A percentile compares a stretch with the other conserved stretches of the same genome.
These are phyloP conservation scores for Zopfia rhizophila DNA, from an alignment of 2,329 filamentous ascomycete genomes.

Conservation along the genomic window DNA sequence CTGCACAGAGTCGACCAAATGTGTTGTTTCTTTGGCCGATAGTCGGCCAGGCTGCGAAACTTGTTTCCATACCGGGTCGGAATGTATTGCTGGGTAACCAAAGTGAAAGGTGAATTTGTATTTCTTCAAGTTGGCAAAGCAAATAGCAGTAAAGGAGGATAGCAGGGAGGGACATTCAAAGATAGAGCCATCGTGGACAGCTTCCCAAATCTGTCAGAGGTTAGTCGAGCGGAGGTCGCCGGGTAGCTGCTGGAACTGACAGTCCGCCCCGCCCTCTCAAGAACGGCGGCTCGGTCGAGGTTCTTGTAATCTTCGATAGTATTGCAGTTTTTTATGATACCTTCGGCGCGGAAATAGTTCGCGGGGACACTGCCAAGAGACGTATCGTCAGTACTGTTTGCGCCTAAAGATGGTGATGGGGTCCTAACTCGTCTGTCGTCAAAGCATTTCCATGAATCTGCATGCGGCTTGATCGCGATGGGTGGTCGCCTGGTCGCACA, in stretches of 20 bases:
- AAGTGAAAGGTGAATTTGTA: constrained; percentile 99
- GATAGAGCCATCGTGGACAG: constrained; percentile 94
- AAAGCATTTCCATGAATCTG: constrained; percentile 90
- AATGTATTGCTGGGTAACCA: constrained; percentile 92
- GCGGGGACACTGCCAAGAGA: constrained; percentile 36
- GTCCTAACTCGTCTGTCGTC: constrained; percentile 79
- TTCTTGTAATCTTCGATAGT: constrained; percentile 93
- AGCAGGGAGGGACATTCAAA: constrained; percentile 94
- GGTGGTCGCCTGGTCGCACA: constrained; percentile 75
- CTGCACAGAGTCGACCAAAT: constrained; percentile 82
- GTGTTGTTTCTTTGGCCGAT: constrained; percentile 75
- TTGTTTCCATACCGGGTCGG: constrained; percentile 81
- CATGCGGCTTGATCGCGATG: constrained; percentile 84
- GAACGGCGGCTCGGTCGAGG: constrained; percentile 79
- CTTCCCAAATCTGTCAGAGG: constrained; percentile 85
- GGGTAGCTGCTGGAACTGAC: constrained; percentile 59
- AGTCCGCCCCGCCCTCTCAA: constrained; percentile 81
- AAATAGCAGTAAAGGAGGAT: constrained; percentile 87
- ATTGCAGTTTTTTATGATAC: constrained; percentile 95
- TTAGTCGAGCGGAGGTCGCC: constrained; percentile 32
- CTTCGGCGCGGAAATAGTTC: constrained; percentile 81
- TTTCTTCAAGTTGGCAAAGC: constrained; percentile 95
- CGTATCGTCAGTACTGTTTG: constrained; percentile 22
- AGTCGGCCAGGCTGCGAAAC: constrained; percentile 58
- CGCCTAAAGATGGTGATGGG: neutral